Evolutionary conservation across 495 filamentous ascomycete species (phyloP), one percentile per base, ranked within the genome.

Genomic region (Ramalina peruviana): DNA sequence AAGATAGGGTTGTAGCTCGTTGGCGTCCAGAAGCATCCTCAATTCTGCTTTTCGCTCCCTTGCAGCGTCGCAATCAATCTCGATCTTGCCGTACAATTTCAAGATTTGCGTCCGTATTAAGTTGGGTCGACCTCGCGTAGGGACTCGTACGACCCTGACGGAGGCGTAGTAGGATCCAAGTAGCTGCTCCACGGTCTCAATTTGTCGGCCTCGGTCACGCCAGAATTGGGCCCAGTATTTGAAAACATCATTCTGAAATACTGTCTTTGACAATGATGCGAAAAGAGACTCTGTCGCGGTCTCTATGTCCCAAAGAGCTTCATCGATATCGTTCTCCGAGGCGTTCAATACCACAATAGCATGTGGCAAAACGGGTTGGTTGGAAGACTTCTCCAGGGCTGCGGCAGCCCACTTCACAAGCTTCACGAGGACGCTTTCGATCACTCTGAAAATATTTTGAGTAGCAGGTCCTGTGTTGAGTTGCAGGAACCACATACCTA

Each of bases 301-400:
- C 16, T 63, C 43, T n/a, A 67, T 47, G 41, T 75, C 68, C 74
- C 74, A 78, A 43, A 69, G 56, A 13, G 57, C 58, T n/a, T 64
- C 58, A 36, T 76, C 65, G 4, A 75, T 62, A 16, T 58, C 57
- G 30, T 60, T 58, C n/a, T 75, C 69, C 0, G 66, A 66, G 1
- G 69, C 10, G 54, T 38, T n/a, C 62, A 78, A 58, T 1, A 65
- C 71, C 36, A 81, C 73, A 36, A 81, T 67, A 10, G 66, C 68
- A 52, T 78, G 75, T 1, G 76, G 75, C 15, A 78, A 58, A 3
- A 62, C 64, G 0, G 74, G 72, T 47, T 81, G 77, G 47, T 78
- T 76, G 36, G 69, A 56, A 1, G 75, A 77, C 43, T 67, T 72
- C 55, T 79, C 72, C 25, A 79, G 41, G 2, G 63, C 56, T 15